phyloP scores from a whole-genome alignment of 2,329 filamentous ascomycete genomes.

The Reticulascus tulasneorum region DNA sequence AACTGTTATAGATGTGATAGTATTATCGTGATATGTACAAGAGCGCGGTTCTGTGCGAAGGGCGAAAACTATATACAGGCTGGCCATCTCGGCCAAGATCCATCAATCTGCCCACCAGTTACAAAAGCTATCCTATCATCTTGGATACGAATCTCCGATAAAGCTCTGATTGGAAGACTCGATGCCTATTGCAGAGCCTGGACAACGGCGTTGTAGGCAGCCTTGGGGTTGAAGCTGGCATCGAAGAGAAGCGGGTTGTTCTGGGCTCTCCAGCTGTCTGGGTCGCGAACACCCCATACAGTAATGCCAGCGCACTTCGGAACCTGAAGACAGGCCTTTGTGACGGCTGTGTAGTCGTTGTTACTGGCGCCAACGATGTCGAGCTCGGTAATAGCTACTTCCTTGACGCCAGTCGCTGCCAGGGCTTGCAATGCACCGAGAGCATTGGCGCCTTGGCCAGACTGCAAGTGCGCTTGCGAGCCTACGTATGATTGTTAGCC shows the following conservation, averaged over 20 bases:
- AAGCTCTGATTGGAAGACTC: no score
- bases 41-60: no score
- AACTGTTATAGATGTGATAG: no score
- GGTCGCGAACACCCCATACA: constrained; percentile 53
- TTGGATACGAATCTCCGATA: no score
- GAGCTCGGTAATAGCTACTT: constrained; percentile 64
- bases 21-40: no score
- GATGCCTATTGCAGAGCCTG: constrained; percentile 23
- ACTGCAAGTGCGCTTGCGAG: constrained; percentile 51
- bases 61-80: no score
- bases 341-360: constrained; percentile 55
- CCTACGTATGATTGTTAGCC: constrained; percentile 18
- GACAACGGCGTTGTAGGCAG: constrained; percentile 45
- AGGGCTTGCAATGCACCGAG: constrained; percentile 49
- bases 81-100: no score
- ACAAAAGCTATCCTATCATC: no score
- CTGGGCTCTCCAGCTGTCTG: constrained; percentile 47
- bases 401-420: constrained; percentile 43
- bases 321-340: constrained; percentile 54
- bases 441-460: constrained; percentile 38
- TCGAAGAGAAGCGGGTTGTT: constrained; percentile 53
- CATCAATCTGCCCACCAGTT: no score
- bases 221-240: constrained; percentile 45
- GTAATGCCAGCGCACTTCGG: constrained; percentile 63
- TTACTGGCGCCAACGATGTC: constrained; percentile 58